Base-by-base conservation (phyloP, 1,284 basidiomycete species). In the Puccinia triticina region DNA sequence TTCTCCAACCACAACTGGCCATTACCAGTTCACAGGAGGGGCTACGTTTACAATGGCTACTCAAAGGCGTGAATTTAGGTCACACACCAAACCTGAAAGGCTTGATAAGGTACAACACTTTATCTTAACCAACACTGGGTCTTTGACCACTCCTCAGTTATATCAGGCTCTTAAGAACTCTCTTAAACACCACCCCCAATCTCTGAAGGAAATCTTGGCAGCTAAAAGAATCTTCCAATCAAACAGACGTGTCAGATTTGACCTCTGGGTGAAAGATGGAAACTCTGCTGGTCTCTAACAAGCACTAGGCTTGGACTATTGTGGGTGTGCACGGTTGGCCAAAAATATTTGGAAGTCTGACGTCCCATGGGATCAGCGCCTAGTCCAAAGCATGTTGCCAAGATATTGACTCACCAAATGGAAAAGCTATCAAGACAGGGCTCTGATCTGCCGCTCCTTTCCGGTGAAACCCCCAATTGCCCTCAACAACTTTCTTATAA, bases 141-240 rank as follows among this genome's bases (percentile, higher is more conserved):
- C 66, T 34, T 23, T 67, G 23, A 67, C 66, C 21, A 67, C 32
- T 23, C 32, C 18, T 23, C 66, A 67, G 23, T 23, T 67, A 11
- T 67, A n/a, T 26, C 8, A 5, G 66, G 72, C 72, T 18, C 40
- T 74, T 11, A 18, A 74, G 37, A 23, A 74, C 40, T 14, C 48
- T n/a, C 29, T 74, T 2, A 23, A 43, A 18, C 8, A 55, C 4
- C 34, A 40, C 26, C 11, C 5, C 1, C 3, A 37, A 1, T 1
- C 18, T 4, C 32, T 34, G 1, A 23, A 55, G 23, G 50, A 12
- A 2, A n/a, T n/a, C n/a, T n/a, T n/a, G n/a, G n/a, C n/a, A n/a
- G n/a, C n/a, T n/a, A n/a, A n/a, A n/a, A n/a, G n/a, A n/a, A 74
- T 74, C n/a, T 10, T 55, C 14, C 72, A 74, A 40, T 50, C 72